phyloP scores from a whole-genome alignment of 495 filamentous ascomycete genomes.

The Talaromyces adpressus region DNA sequence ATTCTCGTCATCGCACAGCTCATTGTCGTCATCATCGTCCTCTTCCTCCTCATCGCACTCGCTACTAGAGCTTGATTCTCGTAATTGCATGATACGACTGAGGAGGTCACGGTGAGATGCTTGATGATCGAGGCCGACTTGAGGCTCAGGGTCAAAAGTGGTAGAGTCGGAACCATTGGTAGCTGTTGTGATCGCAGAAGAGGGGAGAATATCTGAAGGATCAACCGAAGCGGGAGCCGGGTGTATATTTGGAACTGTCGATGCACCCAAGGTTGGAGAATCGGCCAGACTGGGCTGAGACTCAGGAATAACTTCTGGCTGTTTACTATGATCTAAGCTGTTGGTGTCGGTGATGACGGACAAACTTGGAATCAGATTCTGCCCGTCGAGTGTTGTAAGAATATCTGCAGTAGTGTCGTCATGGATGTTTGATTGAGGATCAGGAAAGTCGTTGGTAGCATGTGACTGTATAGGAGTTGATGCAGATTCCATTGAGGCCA shows the following conservation, averaged over 20 bases:
- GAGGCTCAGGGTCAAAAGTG: constrained; percentile 63
- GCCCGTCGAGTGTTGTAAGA: not conserved
- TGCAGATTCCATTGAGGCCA: constrained; percentile 10
- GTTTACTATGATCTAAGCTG: not conserved
- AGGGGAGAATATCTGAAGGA: constrained; percentile 38
- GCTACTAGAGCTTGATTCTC: constrained; percentile 37
- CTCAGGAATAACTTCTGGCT: not conserved
- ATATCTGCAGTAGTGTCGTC: constrained; percentile 13
- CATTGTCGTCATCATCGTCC: constrained; percentile 45
- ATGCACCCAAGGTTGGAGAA: constrained; percentile 66
- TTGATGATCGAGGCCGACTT: constrained; percentile 47
- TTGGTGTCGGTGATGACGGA: not conserved
- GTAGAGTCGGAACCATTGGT: constrained; percentile 56
- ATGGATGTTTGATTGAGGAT: constrained; percentile 6
- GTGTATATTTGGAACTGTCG: constrained; percentile 44
- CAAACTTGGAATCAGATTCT: not conserved
- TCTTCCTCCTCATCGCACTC: constrained; percentile 25
- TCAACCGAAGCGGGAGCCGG: constrained; percentile 21
- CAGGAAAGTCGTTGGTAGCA: not conserved
- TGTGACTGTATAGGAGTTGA: not conserved
- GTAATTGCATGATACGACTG: constrained; percentile 46
- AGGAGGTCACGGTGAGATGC: constrained; percentile 40
- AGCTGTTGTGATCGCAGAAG: constrained; percentile 29
- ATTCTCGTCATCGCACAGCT: constrained; percentile 34
- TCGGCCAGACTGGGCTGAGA: constrained; percentile 26